Evolutionary conservation across 2,329 filamentous ascomycete genomes (phyloP).

Genomic region (Colletotrichum sp.): DNA sequence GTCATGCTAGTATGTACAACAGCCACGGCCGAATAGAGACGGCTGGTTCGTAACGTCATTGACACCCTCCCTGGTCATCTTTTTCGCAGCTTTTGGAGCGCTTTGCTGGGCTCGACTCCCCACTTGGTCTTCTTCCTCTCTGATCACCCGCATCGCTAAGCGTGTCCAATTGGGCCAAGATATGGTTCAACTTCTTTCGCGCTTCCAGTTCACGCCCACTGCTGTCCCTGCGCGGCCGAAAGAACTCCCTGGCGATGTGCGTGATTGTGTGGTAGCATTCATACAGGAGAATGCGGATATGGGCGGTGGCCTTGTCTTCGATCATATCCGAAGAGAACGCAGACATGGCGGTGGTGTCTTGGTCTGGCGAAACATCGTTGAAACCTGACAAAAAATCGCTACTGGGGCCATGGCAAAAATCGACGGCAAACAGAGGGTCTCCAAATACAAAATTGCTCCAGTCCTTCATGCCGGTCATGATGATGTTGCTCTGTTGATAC

Average conservation of each 20-base stretch:
- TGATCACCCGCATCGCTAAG: constrained; percentile 34
- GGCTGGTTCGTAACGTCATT: neutral
- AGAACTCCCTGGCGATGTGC: constrained; percentile 59
- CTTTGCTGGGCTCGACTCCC: constrained; percentile 51
- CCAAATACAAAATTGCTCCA: constrained; percentile 67
- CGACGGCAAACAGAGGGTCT: constrained; percentile 59
- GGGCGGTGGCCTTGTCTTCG: constrained; percentile 47
- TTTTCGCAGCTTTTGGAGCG: constrained; percentile 35
- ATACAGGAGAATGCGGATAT: constrained; percentile 59
- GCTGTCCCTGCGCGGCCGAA: constrained; percentile 53
- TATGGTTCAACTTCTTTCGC: constrained; percentile 53
- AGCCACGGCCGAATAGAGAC: neutral
- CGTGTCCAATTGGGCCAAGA: constrained; percentile 50
- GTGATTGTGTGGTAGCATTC: constrained; percentile 61
- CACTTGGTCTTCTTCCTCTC: constrained; percentile 38
- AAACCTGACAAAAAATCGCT: constrained; percentile 55
- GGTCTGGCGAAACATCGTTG: constrained; percentile 24
- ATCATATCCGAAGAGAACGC: constrained; percentile 32
- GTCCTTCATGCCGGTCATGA: constrained; percentile 44
- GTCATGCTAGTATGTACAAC: neutral
- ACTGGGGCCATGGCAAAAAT: constrained; percentile 50
- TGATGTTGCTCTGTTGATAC: neutral
- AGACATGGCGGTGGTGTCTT: constrained; percentile 9
- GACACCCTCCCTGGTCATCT: neutral
- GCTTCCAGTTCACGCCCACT: constrained; percentile 57